phyloP scores from a whole-genome alignment of 2,329 filamentous ascomycete species.

The Gyromitra esculenta region DNA sequence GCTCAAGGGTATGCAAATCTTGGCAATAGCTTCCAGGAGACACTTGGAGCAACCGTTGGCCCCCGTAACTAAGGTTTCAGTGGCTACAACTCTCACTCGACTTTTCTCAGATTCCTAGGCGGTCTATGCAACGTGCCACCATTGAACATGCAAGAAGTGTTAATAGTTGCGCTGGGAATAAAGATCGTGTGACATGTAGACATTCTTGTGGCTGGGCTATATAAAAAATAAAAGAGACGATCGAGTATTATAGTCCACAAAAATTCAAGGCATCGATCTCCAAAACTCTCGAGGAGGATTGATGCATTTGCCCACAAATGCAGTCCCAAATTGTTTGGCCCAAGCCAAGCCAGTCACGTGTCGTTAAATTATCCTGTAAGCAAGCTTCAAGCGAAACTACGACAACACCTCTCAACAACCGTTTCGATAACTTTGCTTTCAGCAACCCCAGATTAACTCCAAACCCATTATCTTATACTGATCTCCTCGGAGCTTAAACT shows the following conservation, averaged over 20 bases:
- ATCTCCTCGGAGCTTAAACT: conserved; percentile 23
- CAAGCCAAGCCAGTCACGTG: conserved; percentile 39
- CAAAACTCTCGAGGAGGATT: background rate
- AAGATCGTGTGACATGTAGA: conserved; percentile 13
- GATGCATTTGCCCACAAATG: conserved; percentile 25
- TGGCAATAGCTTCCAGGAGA: background rate
- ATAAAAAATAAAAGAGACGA: conserved; percentile 25
- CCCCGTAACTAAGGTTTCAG: conserved; percentile 18
- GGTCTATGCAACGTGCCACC: conserved; percentile 35
- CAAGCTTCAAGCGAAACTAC: conserved; percentile 30
- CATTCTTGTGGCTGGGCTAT: conserved; percentile 4
- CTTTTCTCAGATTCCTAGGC: conserved; percentile 24
- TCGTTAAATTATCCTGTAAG: conserved; percentile 30
- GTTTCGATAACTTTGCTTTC: conserved; percentile 20
- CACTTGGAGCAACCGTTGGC: conserved; percentile 17
- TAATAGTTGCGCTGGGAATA: conserved; percentile 3
- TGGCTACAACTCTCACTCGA: background rate
- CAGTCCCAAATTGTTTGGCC: background rate
- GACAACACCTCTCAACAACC: conserved; percentile 39
- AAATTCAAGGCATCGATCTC: background rate
- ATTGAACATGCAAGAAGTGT: conserved; percentile 35
- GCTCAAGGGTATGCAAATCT: background rate
- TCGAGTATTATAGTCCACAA: background rate
- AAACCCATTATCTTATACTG: conserved; percentile 24
- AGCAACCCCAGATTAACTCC: conserved; percentile 14